Evolutionary conservation across 805 yeast species (phyloP).

Genomic region (Spencermartinsiella europaea): DNA sequence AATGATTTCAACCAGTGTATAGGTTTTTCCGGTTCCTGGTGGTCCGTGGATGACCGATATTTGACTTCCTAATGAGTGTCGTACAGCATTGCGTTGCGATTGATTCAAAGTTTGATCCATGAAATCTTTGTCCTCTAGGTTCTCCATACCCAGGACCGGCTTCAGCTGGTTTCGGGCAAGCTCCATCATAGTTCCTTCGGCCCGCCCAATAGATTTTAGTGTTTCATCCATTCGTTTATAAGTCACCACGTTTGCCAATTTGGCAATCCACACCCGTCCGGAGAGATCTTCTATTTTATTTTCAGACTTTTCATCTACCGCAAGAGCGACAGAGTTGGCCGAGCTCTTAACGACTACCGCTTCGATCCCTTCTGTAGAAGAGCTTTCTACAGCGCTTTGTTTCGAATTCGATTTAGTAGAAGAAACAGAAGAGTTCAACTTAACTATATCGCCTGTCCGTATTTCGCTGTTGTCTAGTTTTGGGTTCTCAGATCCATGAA

Average conservation of each 20-base stretch:
- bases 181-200: slow-evolving; percentile 38
- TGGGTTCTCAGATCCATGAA: slow-evolving; percentile 30
- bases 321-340: slow-evolving; percentile 45
- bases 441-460: slow-evolving; percentile 73
- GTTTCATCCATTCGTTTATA: slow-evolving; percentile 65
- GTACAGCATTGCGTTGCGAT: slow-evolving; percentile 71
- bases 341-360: slow-evolving; percentile 63
- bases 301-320: slow-evolving; percentile 56
- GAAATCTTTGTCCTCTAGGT: slow-evolving; percentile 25
- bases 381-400: slow-evolving; percentile 18
- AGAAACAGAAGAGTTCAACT: slow-evolving; percentile 37
- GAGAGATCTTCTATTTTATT: slow-evolving; percentile 46
- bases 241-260: slow-evolving; percentile 41
- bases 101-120: slow-evolving; percentile 48
- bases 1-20: slow-evolving; percentile 75
- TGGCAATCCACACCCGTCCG: slow-evolving; percentile 59
- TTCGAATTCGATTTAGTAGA: slow-evolving; percentile 7
- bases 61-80: slow-evolving; percentile 52
- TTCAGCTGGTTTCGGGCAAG: slow-evolving; percentile 42
- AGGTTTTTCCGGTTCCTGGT: slow-evolving; percentile 82
- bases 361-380: slow-evolving; percentile 33
- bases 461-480: slow-evolving; percentile 46
- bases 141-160: slow-evolving; percentile 23
- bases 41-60: slow-evolving; percentile 67
- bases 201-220: slow-evolving; percentile 57